phyloP scores from a whole-genome alignment of 2,329 filamentous ascomycete genomes.

The Ophiognomonia clavigignenti-juglandacearum region DNA sequence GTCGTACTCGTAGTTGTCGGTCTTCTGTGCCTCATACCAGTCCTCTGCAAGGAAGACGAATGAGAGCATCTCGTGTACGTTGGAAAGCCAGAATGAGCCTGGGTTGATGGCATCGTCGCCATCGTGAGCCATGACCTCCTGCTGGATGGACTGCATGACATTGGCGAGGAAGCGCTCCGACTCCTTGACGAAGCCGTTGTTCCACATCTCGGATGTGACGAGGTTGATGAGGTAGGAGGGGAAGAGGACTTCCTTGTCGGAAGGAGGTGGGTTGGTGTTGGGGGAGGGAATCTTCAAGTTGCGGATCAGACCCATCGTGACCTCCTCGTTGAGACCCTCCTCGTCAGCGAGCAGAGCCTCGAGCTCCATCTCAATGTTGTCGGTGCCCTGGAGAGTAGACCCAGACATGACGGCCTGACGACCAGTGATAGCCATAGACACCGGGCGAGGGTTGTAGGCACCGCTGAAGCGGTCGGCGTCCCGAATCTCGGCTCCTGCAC shows the following conservation, averaged over 20 bases:
- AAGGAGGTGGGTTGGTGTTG: constrained; percentile 79
- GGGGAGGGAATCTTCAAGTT: constrained; percentile 95
- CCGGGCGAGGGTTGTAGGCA: constrained; percentile 88
- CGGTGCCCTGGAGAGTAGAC: constrained; percentile 73
- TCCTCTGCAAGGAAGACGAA: constrained; percentile 99
- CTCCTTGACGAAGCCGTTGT: constrained; percentile 99
- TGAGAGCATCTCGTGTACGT: constrained; percentile 99
- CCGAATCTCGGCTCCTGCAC: constrained; percentile 79
- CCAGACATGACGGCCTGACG: constrained; percentile 66
- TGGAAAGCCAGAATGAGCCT: constrained; percentile 97
- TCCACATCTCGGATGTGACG: constrained; percentile 99
- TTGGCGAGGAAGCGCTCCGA: constrained; percentile 98
- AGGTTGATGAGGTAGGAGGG: constrained; percentile 98
- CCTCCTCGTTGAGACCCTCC: constrained; percentile 92
- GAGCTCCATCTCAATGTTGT: constrained; percentile 92
- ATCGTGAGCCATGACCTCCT: constrained; percentile 98
- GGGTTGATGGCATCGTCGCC: constrained; percentile 96
- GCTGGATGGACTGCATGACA: constrained; percentile 99
- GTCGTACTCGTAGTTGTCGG: constrained; percentile 98
- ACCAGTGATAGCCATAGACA: constrained; percentile 85
- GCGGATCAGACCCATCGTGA: constrained; percentile 90
- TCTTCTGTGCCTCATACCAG: constrained; percentile 99
- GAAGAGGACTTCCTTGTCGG: constrained; percentile 98
- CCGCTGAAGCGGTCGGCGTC: constrained; percentile 86
- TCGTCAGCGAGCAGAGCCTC: constrained; percentile 92